Conservation (phyloP, 352 stramenopile genomes). For the Saprolegnia parasitica region DNA sequence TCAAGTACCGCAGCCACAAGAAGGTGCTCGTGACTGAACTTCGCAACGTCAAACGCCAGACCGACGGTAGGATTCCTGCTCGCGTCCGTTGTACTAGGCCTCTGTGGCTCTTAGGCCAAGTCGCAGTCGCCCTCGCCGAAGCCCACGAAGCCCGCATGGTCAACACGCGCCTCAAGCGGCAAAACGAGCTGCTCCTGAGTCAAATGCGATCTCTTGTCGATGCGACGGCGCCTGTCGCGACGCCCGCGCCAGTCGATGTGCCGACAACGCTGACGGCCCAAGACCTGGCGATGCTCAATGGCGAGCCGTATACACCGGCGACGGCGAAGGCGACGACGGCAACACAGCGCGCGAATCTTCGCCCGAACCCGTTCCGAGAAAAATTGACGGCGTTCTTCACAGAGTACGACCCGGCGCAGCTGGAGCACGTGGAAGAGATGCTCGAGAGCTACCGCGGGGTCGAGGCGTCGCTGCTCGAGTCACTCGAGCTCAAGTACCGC, state of each 20-base stretch:
- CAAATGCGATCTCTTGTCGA: constrained; percentile 73
- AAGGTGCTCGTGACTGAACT: constrained; percentile 72
- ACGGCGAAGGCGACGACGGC: not conserved
- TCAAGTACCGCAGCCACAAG: constrained; percentile 76
- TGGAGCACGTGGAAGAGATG: constrained; percentile 71
- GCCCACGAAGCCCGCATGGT: constrained; percentile 83
- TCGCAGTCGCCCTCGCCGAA: constrained; percentile 78
- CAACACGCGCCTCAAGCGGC: constrained; percentile 72
- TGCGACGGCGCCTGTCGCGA: constrained; percentile 28
- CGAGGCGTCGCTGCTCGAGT: constrained; percentile 71
- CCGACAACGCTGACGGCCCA: constrained; percentile 64
- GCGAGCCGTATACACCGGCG: constrained; percentile 30
- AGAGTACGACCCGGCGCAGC: constrained; percentile 57
- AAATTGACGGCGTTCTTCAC: constrained; percentile 59
- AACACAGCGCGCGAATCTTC: not conserved
- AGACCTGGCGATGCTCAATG: constrained; percentile 73
- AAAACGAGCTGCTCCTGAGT: constrained; percentile 75
- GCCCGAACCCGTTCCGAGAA: constrained; percentile 42
- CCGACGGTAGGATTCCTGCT: constrained; percentile 32
- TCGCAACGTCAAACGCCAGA: constrained; percentile 71
- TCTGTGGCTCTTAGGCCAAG: constrained; percentile 36
- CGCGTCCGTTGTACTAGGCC: too few relatives aligned
- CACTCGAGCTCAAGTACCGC: constrained; percentile 79
- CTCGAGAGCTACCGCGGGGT: constrained; percentile 65
- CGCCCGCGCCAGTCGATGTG: constrained; percentile 33